phyloP scores from a whole-genome alignment of 73 alveolate species.

The Tetrahymena elliotti region DNA sequence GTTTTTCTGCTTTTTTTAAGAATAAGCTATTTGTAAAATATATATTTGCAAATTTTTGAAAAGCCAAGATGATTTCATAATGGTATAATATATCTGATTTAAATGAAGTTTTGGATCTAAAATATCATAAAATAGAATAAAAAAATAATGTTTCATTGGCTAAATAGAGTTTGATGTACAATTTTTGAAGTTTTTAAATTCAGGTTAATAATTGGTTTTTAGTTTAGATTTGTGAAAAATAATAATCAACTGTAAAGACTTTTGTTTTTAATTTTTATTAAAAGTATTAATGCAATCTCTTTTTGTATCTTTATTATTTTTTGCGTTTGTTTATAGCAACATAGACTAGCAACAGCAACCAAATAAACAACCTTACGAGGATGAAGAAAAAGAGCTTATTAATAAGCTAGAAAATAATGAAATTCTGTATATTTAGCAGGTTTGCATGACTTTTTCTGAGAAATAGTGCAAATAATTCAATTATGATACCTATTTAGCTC shows the following conservation, averaged over 20 bases:
- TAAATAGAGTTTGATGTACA: no score
- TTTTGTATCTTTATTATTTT: no score
- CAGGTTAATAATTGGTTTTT: not conserved
- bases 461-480: not conserved
- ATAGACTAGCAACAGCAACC: not conserved
- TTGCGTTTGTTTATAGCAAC: not conserved
- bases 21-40: no score
- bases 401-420: not conserved
- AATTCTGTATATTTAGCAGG: not conserved
- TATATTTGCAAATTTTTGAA: no score
- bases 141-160: not conserved
- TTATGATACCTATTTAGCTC: not conserved
- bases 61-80: no score
- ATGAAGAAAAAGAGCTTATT: not conserved
- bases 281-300: not conserved
- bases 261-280: no score
- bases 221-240: not conserved
- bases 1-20: no score
- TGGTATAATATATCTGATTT: no score
- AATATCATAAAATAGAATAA: no score
- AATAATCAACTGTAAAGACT: not conserved
- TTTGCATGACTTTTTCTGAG: not conserved
- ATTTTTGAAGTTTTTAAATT: no score
- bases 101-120: no score
- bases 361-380: not conserved